phyloP scores from a whole-genome alignment of 2,329 filamentous ascomycete genomes.

The Dactylellina haptotyla region DNA sequence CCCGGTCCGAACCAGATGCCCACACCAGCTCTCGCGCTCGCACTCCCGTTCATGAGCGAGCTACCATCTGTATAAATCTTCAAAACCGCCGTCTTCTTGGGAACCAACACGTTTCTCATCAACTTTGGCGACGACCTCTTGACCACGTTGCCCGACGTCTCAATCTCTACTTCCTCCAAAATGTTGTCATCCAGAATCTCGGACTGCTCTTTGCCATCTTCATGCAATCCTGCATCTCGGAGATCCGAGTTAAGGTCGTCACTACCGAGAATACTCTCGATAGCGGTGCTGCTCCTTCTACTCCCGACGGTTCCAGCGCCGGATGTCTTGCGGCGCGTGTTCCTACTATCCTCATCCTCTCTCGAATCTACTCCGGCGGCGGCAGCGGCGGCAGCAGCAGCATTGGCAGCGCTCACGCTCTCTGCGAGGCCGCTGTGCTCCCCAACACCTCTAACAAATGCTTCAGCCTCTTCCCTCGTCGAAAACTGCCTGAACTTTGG shows the following conservation, averaged over 20 bases:
- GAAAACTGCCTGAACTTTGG: constrained; percentile 67
- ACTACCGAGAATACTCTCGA: constrained; percentile 48
- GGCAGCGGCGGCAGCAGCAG: constrained; percentile 42
- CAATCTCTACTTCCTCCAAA: constrained; percentile 46
- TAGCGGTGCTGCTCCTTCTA: constrained; percentile 49
- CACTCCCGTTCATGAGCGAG: constrained; percentile 69
- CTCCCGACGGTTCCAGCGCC: constrained; percentile 35
- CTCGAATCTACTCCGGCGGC: constrained; percentile 60
- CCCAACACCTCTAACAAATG: constrained; percentile 71
- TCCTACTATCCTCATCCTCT: constrained; percentile 65
- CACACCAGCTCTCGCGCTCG: constrained; percentile 69
- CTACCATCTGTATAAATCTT: constrained; percentile 73
- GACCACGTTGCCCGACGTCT: constrained; percentile 53
- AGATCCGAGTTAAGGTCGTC: constrained; percentile 46
- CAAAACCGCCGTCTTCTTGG: constrained; percentile 59
- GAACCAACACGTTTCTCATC: constrained; percentile 55
- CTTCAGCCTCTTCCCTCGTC: constrained; percentile 70
- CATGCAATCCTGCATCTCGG: constrained; percentile 42
- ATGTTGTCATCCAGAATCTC: constrained; percentile 53
- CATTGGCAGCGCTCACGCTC: constrained; percentile 41
- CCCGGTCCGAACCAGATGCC: constrained; percentile 72
- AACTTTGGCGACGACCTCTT: constrained; percentile 50
- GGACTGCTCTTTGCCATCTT: constrained; percentile 50
- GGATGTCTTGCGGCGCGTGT: constrained; percentile 66
- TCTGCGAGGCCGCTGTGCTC: constrained; percentile 61